phyloP scores from a whole-genome alignment of 805 yeast genomes.

The Kregervanrija delftensis region DNA sequence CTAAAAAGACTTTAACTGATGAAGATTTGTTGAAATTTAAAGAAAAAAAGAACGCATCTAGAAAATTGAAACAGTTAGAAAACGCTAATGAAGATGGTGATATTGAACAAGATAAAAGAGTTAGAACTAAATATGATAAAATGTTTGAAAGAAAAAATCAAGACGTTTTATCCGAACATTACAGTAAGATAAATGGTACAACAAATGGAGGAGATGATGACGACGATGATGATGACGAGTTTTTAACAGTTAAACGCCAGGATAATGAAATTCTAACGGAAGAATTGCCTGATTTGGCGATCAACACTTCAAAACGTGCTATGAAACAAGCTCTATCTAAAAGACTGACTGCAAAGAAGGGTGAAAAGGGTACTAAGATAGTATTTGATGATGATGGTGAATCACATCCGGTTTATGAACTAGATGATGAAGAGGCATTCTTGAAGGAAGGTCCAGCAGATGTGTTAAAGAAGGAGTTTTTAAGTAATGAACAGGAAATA shows the following conservation, averaged over 20 bases:
- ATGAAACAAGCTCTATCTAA: conserved; percentile 82
- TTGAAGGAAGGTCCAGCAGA: conserved; percentile 56
- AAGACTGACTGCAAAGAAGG: conserved; percentile 54
- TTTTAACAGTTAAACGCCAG: conserved; percentile 70
- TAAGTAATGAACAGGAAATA: conserved; percentile 54
- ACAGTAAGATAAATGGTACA: conserved; percentile 60
- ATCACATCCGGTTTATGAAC: conserved; percentile 86
- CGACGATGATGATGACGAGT: conserved; percentile 59
- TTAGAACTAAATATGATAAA: conserved; percentile 84
- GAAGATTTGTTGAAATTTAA: conserved; percentile 41
- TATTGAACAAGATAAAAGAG: conserved; percentile 36
- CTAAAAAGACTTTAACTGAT: conserved; percentile 34
- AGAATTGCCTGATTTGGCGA: conserved; percentile 52
- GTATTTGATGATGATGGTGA: conserved; percentile 91
- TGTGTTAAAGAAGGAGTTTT: conserved; percentile 59
- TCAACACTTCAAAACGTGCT: conserved; percentile 69
- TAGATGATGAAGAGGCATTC: conserved; percentile 87
- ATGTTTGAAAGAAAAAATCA: conserved; percentile 96
- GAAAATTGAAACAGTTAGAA: conserved; percentile 54
- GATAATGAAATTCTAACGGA: conserved; percentile 66
- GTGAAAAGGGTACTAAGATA: conserved; percentile 63
- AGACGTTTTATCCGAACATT: conserved; percentile 84
- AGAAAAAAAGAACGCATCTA: conserved; percentile 73
- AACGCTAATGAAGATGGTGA: conserved; percentile 64
- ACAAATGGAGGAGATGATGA: conserved; percentile 19